phyloP scores from a whole-genome alignment of 805 yeast genomes.

The Maudiozyma bulderi region DNA sequence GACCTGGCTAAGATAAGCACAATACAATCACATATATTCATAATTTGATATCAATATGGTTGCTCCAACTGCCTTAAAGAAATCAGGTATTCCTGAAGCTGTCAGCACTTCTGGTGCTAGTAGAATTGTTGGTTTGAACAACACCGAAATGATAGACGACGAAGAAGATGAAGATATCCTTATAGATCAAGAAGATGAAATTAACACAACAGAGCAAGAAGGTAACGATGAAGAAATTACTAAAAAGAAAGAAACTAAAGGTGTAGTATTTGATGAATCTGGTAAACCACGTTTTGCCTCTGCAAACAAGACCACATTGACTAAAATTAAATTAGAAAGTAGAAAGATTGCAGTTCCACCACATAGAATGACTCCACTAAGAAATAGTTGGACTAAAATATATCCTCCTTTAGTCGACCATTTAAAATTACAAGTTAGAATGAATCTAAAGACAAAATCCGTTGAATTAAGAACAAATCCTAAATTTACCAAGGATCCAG shows the following conservation, averaged over 20 bases:
- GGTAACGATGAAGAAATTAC: slow-evolving; percentile 12
- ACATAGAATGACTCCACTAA: slow-evolving; percentile 91
- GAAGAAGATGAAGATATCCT: slow-evolving; percentile 30
- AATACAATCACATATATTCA: neutral
- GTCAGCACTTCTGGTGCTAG: slow-evolving; percentile 4
- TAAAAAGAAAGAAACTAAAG: slow-evolving; percentile 21
- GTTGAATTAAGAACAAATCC: slow-evolving; percentile 80
- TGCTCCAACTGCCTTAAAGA: slow-evolving; percentile 35
- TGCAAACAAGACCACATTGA: slow-evolving; percentile 48
- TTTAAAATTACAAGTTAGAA: slow-evolving; percentile 87
- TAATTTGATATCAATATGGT: slow-evolving; percentile 8
- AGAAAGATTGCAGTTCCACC: slow-evolving; percentile 94
- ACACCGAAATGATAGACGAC: slow-evolving; percentile 26
- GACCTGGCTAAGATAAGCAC: neutral
- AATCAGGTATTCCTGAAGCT: neutral
- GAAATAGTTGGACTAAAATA: slow-evolving; percentile 83
- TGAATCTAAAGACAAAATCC: slow-evolving; percentile 80
- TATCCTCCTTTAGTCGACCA: slow-evolving; percentile 95
- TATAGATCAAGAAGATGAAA: slow-evolving; percentile 27
- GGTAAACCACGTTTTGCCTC: slow-evolving; percentile 83
- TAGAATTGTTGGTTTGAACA: slow-evolving; percentile 28
- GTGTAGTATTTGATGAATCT: slow-evolving; percentile 51
- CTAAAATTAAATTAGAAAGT: slow-evolving; percentile 68
- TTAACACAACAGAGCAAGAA: slow-evolving; percentile 16
- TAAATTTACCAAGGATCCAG: slow-evolving; percentile 75